These are phyloP conservation scores for Marasmius tenuissimus DNA, from an alignment of 1,284 basidiomycete genomes.

Conservation along the genomic window DNA sequence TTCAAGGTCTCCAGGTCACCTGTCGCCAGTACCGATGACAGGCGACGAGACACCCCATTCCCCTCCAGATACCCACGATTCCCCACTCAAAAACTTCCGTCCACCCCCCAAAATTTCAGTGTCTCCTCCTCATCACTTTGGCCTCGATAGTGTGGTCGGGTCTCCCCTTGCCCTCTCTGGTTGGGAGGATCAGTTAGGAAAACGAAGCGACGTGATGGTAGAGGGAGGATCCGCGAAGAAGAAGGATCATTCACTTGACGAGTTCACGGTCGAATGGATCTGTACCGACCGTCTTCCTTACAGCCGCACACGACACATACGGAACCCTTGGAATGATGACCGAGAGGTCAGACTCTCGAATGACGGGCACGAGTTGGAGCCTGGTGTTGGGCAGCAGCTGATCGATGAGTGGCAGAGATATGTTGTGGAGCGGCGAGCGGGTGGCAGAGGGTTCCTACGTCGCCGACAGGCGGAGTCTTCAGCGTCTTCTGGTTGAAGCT, in stretches of 20 bases:
- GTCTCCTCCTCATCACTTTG: too few relatives aligned
- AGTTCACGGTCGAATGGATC: constrained; percentile 86
- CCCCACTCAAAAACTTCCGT: too few relatives aligned
- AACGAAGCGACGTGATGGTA: neutral
- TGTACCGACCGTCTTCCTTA: constrained; percentile 78
- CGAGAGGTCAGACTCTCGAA: constrained; percentile 90
- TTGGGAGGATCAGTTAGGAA: too few relatives aligned
- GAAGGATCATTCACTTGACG: too few relatives aligned
- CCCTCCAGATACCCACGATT: too few relatives aligned
- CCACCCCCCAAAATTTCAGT: too few relatives aligned
- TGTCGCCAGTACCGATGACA: too few relatives aligned
- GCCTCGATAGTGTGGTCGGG: too few relatives aligned
- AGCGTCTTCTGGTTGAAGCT: too few relatives aligned
- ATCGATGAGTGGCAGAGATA: constrained; percentile 73
- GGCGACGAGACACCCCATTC: too few relatives aligned
- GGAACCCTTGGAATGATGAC: constrained; percentile 93
- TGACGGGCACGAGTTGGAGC: constrained; percentile 92
- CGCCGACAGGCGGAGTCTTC: neutral
- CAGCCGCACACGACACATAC: constrained; percentile 72
- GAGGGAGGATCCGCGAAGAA: neutral
- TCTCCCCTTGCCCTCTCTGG: too few relatives aligned
- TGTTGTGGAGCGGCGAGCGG: neutral
- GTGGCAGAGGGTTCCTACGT: neutral
- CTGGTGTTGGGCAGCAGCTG: constrained; percentile 70
- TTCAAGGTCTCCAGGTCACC: too few relatives aligned